These are phyloP conservation scores for Pseudozyma sp. DNA, from an alignment of 1,284 basidiomycete species.

Conservation along the genomic window DNA sequence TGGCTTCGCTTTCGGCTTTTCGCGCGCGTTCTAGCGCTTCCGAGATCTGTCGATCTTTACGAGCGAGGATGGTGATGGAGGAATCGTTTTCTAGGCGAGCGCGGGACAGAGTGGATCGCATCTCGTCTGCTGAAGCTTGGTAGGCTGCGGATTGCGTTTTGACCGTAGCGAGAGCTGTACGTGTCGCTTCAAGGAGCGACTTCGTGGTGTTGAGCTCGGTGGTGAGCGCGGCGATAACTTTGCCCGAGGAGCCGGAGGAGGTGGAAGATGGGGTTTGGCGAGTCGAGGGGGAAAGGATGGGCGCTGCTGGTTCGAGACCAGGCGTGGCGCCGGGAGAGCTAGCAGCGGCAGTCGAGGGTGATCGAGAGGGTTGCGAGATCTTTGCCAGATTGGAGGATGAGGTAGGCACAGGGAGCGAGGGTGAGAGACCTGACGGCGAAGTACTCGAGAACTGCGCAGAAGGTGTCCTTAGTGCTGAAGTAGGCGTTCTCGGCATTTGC, in stretches of 20 bases:
- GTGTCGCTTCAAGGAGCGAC: slow-evolving; percentile 79
- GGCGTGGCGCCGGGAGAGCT: neutral
- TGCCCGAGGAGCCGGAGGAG: slow-evolving; percentile 5
- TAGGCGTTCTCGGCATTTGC: neutral
- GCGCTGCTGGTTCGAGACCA: slow-evolving; percentile 6
- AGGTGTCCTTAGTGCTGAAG: neutral
- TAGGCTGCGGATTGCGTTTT: slow-evolving; percentile 79
- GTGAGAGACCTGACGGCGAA: neutral
- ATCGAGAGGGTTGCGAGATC: neutral
- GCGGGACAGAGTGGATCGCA: slow-evolving; percentile 84
- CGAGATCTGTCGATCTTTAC: slow-evolving; percentile 84
- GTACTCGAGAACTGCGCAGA: neutral
- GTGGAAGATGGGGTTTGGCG: neutral
- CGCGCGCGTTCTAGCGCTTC: slow-evolving; percentile 72
- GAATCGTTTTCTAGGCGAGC: slow-evolving; percentile 84
- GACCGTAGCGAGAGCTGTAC: slow-evolving; percentile 79
- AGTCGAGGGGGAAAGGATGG: neutral
- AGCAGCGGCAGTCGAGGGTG: neutral
- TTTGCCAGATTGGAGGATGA: neutral
- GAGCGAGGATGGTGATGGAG: slow-evolving; percentile 82
- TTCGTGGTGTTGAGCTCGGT: slow-evolving; percentile 36
- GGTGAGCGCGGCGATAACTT: slow-evolving; percentile 54
- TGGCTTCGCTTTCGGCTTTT: slow-evolving; percentile 63
- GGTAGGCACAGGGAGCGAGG: neutral
- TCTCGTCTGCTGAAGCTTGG: slow-evolving; percentile 83